phyloP scores from a whole-genome alignment of 495 filamentous ascomycete genomes.

The Penicillium canariense region DNA sequence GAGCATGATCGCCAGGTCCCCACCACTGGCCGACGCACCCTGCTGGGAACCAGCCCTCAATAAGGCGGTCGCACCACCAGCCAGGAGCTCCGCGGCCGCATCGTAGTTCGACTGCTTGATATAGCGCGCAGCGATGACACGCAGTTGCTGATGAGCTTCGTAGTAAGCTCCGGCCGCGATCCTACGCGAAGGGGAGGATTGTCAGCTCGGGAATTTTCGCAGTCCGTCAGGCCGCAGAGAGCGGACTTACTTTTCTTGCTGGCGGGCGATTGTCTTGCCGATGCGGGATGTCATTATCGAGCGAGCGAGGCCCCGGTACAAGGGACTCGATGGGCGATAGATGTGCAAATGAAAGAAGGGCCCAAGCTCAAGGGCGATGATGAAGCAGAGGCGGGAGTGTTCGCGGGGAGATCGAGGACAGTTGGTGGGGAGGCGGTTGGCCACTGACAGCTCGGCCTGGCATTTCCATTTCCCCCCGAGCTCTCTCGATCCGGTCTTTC shows the following conservation, averaged over 20 bases:
- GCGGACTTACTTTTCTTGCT: conserved; percentile 60
- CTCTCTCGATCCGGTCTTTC: conserved; percentile 8
- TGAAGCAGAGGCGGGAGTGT: conserved; percentile 2
- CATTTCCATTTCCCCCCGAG: too few species aligned
- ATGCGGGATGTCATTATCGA: conserved; percentile 59
- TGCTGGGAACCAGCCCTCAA: conserved; percentile 77
- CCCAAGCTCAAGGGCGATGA: background rate
- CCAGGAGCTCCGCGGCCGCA: conserved; percentile 82
- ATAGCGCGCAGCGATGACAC: conserved; percentile 89
- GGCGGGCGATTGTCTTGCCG: conserved; percentile 69
- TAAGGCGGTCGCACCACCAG: conserved; percentile 77
- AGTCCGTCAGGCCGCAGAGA: conserved; percentile 4
- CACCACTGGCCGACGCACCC: conserved; percentile 75
- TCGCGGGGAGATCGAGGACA: conserved; percentile 15
- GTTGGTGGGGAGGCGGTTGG: conserved; percentile 30
- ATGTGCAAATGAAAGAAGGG: background rate
- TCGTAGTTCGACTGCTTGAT: conserved; percentile 78
- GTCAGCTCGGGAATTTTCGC: conserved; percentile 9
- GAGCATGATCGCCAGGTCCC: conserved; percentile 80
- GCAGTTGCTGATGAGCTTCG: conserved; percentile 96
- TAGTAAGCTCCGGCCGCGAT: conserved; percentile 92
- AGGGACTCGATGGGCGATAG: background rate
- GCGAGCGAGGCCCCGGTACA: background rate
- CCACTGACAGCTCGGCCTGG: too few species aligned
- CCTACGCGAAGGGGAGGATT: conserved; percentile 42